Base-by-base conservation (phyloP, 164 flowering plant species). In the Paratinospora sagittata region DNA sequence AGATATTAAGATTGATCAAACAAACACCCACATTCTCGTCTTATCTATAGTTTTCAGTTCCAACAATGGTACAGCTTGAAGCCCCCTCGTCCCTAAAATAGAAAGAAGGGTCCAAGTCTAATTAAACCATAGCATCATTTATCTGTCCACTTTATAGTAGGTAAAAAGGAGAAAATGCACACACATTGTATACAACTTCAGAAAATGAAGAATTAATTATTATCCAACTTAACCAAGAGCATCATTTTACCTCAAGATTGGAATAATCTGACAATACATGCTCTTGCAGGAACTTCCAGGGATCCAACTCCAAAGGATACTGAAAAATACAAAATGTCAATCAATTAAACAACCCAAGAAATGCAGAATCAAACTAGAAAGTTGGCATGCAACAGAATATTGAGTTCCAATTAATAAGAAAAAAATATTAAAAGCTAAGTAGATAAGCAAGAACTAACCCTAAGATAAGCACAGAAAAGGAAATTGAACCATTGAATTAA, bases 291-390 rank as follows among this genome's bases (percentile, higher is more conserved):
- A 79, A 69, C 78, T 85, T 85, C 98, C 97, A 90, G 12, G 90
- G 85, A 72, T 95, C 97, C 71, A 92, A 76, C 78, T 95, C 97
- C 75, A 81, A 77, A 0, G 97, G 96, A 76, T 85, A 89, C 98
- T 95, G 89, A 82, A 81, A 66, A 69, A 66, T 63, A 52, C 47
- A 9, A 65, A 67, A 52, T n/a, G 60, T 19, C n/a, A 52, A 52
- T 3, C 39, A 73, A 67, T 36, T 49, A 58, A 26, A 16, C 21
- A 6, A 16, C 33, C 27, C 36, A 60, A 61, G 27, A 45, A 23
- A 52, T 17, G 21, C 0, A 14, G 4, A 17, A 52, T 17, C 21
- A 52, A 52, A 52, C 34, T 52, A 52, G 60, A 17, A 17, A 52
- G n/a, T n/a, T 30, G 21, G 17, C 60, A 52, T 52, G 60, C 60